Evolutionary conservation across 2,329 filamentous ascomycete genomes (phyloP), one percentile per base, ranked within the genome.

Genomic region (Chaetomium sp.): DNA sequence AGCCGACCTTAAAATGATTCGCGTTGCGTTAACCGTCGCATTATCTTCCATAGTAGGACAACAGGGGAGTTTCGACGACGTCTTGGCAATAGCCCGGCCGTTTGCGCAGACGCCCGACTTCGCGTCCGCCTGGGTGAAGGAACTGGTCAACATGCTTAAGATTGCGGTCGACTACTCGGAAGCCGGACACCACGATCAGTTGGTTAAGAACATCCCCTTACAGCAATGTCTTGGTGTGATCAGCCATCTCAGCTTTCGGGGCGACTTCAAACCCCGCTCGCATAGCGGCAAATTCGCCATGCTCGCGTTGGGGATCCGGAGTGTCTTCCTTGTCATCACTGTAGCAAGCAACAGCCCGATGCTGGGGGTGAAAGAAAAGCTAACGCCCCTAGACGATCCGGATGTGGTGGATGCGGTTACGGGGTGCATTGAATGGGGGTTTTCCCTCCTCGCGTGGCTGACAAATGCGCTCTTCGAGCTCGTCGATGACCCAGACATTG

Each of bases 141-240:
- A 88, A 61, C 74, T 91, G 10, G 84, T 89, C 52, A 78, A 81
- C 42, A 82, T 88, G 55, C 74, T 91, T 51, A 86, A 85, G 59
- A 78, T 89, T 35, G 83, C 85, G 49, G 82, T 91, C 48, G 92
- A 97, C 71, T 95, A 91, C 66, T 87, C 89, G 0, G 81, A 88
- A 49, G 89, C 95, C 58, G 75, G 82, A 1, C 79, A 82, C 45
- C 82, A 87, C 62, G 85, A 92, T 67, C 78, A 85, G 56, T 74
- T 95, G 37, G 80, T 94, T 60, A 78, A 85, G 57, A 91, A 94
- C 64, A 76, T 78, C 3, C 78, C 84, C 38, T 79, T 96, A 46
- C 87, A 90, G 58, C 79, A 88, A 54, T 89, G 85, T 55, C 76
- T 96, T 10, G 88, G 89, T 65, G 82, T 94, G 34, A 84, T 95